These are phyloP conservation scores for Cordia subcordata DNA, from an alignment of 257 asterid species.

Conservation along the genomic window DNA sequence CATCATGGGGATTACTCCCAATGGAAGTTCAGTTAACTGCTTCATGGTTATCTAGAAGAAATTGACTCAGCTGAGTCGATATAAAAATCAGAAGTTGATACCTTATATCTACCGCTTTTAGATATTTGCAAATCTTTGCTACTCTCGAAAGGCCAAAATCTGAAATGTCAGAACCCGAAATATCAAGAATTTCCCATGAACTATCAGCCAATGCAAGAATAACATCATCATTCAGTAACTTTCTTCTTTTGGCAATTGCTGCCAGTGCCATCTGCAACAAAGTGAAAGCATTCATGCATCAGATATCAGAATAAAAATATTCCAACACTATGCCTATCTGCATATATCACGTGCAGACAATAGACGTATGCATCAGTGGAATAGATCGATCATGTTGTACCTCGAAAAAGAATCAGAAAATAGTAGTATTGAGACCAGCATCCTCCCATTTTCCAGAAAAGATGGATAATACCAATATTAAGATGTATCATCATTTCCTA, in stretches of 20 bases:
- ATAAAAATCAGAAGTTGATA: constrained; percentile 16
- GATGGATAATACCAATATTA: too few species aligned
- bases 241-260: constrained; percentile 90
- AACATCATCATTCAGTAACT: constrained; percentile 62
- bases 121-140: constrained; percentile 43
- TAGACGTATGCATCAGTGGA: too few species aligned
- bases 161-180: constrained; percentile 75
- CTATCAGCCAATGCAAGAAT: constrained; percentile 66
- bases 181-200: constrained; percentile 74
- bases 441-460: too few species aligned
- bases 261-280: constrained; percentile 55
- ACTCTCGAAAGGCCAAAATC: constrained; percentile 64
- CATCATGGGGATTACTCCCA: too few species aligned
- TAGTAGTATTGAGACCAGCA: too few species aligned
- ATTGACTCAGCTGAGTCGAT: constrained; percentile 1
- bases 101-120: constrained; percentile 85
- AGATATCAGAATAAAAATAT: background rate
- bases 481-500: too few species aligned
- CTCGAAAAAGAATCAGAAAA: too few species aligned
- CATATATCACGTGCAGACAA: too few species aligned
- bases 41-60: background rate
- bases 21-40: too few species aligned
- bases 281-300: background rate
- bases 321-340: background rate
- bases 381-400: too few species aligned